Evolutionary conservation across 495 filamentous ascomycete species (phyloP).

Genomic region (Aspergillus saccharolyticus): DNA sequence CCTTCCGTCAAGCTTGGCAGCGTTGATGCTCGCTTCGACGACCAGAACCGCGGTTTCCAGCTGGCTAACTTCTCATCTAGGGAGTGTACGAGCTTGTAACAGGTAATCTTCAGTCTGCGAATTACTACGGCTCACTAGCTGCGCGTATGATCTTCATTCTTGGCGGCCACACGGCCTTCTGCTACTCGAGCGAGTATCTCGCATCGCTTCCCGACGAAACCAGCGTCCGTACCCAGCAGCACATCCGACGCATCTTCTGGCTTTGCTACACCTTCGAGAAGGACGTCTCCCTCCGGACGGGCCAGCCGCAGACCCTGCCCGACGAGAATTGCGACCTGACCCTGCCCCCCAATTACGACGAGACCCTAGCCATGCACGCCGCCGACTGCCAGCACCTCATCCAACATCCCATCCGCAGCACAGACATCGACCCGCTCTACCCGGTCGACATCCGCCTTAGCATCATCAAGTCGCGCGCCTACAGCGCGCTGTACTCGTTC

Average conservation of each 20-base stretch:
- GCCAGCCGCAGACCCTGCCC: slow-evolving; percentile 46
- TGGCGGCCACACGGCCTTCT: slow-evolving; percentile 33
- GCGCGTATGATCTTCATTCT: slow-evolving; percentile 45
- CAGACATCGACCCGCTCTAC: slow-evolving; percentile 31
- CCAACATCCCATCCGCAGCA: slow-evolving; percentile 20
- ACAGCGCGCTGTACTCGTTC: slow-evolving; percentile 44
- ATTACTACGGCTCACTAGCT: slow-evolving; percentile 38
- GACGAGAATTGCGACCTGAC: slow-evolving; percentile 53
- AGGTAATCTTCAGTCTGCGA: slow-evolving; percentile 42
- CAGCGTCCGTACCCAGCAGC: slow-evolving; percentile 19
- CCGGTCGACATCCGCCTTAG: slow-evolving; percentile 46
- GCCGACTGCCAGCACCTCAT: slow-evolving; percentile 27
- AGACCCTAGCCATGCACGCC: slow-evolving; percentile 27
- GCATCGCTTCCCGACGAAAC: slow-evolving; percentile 1
- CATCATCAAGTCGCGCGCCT: slow-evolving; percentile 47
- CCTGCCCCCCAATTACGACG: slow-evolving; percentile 41
- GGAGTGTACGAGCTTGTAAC: slow-evolving; percentile 39
- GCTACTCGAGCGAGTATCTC: slow-evolving; percentile 2
- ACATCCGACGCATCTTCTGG: slow-evolving; percentile 50
- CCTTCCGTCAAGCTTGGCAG: too few species aligned
- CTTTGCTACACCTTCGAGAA: slow-evolving; percentile 49
- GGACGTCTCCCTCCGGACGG: slow-evolving; percentile 45
- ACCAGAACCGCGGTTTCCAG: background rate
- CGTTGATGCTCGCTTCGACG: background rate
- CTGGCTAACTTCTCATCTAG: slow-evolving; percentile 20